phyloP scores from a whole-genome alignment of 2,329 filamentous ascomycete genomes.

The Ceratocystis destructans region DNA sequence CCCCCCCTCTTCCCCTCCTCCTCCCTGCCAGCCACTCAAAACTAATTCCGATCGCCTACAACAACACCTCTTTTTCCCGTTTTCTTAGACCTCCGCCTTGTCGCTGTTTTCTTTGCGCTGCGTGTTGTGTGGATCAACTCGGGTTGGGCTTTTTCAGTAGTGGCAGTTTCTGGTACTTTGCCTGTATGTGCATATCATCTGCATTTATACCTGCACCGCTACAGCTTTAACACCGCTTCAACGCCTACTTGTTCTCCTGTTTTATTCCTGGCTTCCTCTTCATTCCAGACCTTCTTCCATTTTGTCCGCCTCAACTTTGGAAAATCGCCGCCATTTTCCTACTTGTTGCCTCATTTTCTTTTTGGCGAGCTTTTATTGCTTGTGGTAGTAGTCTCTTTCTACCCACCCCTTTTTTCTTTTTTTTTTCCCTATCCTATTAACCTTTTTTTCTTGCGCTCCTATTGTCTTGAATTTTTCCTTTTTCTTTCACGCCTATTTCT shows the following conservation, averaged over 20 bases:
- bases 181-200: neutral
- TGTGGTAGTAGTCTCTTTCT: neutral
- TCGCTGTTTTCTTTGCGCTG: neutral
- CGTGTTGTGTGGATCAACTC: conserved; percentile 2
- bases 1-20: conserved; percentile 1
- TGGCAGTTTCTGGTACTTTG: neutral
- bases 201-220: conserved; percentile 6
- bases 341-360: conserved; percentile 1
- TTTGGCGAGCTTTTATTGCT: neutral
- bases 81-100: neutral
- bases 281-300: neutral
- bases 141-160: neutral
- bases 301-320: neutral
- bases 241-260: neutral
- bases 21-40: conserved; percentile 9
- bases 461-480: neutral
- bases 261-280: conserved; percentile 3
- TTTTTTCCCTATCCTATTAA: neutral
- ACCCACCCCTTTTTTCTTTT: neutral
- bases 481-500: neutral
- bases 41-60: neutral
- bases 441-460: neutral
- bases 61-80: neutral
- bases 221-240: conserved; percentile 6
- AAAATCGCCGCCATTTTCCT: conserved; percentile 7